Percentiles rank a stretch among this genome's conserved stretches.
These are phyloP conservation scores for Colletotrichum higginsianum DNA, from an alignment of 2,329 filamentous ascomycete species.

Conservation along the genomic window DNA sequence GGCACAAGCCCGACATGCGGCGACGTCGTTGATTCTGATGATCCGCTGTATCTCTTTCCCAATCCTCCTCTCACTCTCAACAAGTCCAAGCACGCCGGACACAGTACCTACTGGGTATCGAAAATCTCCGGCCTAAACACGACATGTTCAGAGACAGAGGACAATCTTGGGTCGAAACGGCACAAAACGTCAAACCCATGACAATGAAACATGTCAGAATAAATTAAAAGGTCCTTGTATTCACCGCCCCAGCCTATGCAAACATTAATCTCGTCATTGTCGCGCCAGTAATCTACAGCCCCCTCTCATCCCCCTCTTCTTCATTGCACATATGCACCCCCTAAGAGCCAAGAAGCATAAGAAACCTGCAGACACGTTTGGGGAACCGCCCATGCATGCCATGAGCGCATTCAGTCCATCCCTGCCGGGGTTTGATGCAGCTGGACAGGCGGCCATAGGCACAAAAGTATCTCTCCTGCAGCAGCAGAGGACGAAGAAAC, in stretches of 20 bases:
- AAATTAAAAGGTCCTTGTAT: constrained; percentile 31
- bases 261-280: constrained; percentile 31
- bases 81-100: no score
- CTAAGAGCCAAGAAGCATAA: constrained; percentile 6
- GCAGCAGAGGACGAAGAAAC: not conserved
- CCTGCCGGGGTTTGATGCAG: not conserved
- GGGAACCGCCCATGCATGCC: not conserved
- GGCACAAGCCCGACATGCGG: no score
- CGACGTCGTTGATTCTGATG: no score
- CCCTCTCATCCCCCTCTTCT: not conserved
- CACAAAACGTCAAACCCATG: no score
- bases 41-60: no score
- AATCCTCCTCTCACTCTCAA: no score
- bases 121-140: no score
- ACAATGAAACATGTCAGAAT: not conserved
- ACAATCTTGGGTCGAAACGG: no score
- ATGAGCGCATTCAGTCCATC: not conserved
- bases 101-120: no score
- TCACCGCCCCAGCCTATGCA: constrained; percentile 24
- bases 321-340: not conserved
- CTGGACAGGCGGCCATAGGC: not conserved
- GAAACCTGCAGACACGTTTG: not conserved
- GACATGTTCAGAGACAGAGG: no score
- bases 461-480: not conserved
- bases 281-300: constrained; percentile 25